These are phyloP conservation scores for Apiospora arundinis DNA, from an alignment of 2,329 filamentous ascomycete species.

Conservation along the genomic window DNA sequence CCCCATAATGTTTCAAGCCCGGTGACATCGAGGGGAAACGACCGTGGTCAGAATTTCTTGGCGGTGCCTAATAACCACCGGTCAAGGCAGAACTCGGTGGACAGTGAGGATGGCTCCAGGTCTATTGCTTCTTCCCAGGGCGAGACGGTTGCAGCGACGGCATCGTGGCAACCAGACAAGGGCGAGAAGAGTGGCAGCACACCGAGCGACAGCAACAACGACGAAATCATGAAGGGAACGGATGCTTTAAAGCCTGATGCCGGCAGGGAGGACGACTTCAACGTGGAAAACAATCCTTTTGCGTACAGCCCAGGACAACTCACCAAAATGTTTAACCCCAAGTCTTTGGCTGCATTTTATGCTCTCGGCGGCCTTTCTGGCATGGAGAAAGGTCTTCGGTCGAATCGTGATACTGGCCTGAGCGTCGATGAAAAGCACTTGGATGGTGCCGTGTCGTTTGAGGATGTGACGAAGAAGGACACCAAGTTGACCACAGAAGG, in stretches of 20 bases:
- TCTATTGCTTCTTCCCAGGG: slow-evolving; percentile 65
- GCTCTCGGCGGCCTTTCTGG: slow-evolving; percentile 79
- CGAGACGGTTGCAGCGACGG: slow-evolving; percentile 64
- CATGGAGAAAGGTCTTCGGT: slow-evolving; percentile 78
- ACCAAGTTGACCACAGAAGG: slow-evolving; percentile 45
- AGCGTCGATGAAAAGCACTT: slow-evolving; percentile 76
- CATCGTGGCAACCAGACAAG: slow-evolving; percentile 52
- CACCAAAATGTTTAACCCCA: slow-evolving; percentile 88
- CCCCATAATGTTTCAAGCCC: slow-evolving; percentile 75
- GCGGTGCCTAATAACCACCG: slow-evolving; percentile 67
- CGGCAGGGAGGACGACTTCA: slow-evolving; percentile 77
- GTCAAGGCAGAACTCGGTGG: slow-evolving; percentile 72
- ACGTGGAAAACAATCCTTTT: slow-evolving; percentile 80
- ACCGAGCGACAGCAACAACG: slow-evolving; percentile 48
- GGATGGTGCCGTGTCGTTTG: slow-evolving; percentile 72
- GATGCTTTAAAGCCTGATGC: slow-evolving; percentile 77
- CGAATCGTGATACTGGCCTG: slow-evolving; percentile 74
- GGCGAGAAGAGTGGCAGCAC: slow-evolving; percentile 40
- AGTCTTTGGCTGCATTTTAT: slow-evolving; percentile 82
- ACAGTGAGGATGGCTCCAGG: slow-evolving; percentile 67
- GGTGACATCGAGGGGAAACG: slow-evolving; percentile 52
- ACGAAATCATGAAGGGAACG: slow-evolving; percentile 67
- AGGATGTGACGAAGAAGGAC: slow-evolving; percentile 63
- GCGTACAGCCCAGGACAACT: slow-evolving; percentile 85
- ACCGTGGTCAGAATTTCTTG: slow-evolving; percentile 60